These are phyloP conservation scores for Lagerstroemia speciosa DNA, from an alignment of 345 rosid genomes.

Conservation along the genomic window DNA sequence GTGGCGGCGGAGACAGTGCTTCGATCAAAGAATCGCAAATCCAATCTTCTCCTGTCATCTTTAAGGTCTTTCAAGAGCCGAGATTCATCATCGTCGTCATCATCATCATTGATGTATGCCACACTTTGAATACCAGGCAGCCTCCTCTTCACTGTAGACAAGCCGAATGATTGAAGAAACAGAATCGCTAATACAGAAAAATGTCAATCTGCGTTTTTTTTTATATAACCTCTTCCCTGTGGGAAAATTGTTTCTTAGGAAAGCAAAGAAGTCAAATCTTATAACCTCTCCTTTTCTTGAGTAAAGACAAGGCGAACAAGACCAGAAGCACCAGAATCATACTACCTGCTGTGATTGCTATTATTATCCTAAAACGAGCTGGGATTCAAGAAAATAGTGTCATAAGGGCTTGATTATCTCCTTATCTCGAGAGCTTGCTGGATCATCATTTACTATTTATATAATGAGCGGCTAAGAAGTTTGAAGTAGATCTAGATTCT, in stretches of 20 bases:
- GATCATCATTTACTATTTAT: background rate
- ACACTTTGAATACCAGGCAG: too few species aligned
- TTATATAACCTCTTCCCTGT: background rate
- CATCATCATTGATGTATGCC: too few species aligned
- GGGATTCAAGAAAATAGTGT: too few species aligned
- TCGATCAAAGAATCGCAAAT: too few species aligned
- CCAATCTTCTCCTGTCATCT: too few species aligned
- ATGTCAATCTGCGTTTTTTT: too few species aligned
- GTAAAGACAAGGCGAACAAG: background rate
- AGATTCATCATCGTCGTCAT: too few species aligned
- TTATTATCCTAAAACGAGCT: background rate
- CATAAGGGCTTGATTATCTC: background rate
- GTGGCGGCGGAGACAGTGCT: too few species aligned
- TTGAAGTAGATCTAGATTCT: background rate
- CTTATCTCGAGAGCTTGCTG: too few species aligned
- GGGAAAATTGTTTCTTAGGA: background rate
- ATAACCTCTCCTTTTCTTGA: background rate
- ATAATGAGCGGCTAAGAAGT: background rate
- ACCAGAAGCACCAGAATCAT: background rate
- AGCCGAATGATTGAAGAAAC: too few species aligned
- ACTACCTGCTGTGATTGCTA: background rate
- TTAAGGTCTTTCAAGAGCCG: too few species aligned
- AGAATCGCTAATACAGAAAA: background rate
- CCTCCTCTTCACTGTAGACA: too few species aligned
- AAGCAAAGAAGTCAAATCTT: background rate